Conservation (phyloP, 176 grass and related monocot genomes). For the Echinochloa phyllopogon region DNA sequence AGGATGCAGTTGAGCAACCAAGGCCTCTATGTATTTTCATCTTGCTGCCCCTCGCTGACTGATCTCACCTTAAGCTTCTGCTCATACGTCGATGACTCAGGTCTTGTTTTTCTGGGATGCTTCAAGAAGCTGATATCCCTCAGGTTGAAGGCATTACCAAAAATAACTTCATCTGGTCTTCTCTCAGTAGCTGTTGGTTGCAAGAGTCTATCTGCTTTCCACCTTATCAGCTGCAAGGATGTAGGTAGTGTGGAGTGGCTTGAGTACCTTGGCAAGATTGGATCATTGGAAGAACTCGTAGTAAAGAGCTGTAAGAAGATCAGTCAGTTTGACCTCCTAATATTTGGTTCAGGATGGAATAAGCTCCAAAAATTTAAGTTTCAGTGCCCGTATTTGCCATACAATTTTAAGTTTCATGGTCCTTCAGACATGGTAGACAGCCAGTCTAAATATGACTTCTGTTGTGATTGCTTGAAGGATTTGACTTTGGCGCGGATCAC, state of each 20-base stretch:
- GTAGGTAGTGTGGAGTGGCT: conserved; percentile 53
- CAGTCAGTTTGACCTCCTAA: conserved; percentile 43
- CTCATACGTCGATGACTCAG: not conserved
- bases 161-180: conserved; percentile 55
- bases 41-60: not conserved
- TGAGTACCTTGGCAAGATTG: conserved; percentile 48
- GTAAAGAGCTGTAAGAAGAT: conserved; percentile 35
- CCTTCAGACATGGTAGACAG: not conserved
- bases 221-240: conserved; percentile 52
- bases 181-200: conserved; percentile 57
- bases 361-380: conserved; percentile 59
- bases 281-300: conserved; percentile 50
- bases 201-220: conserved; percentile 52
- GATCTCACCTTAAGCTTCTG: conserved; percentile 5
- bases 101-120: not conserved
- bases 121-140: conserved; percentile 54
- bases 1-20: not conserved
- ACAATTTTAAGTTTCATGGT: not conserved
- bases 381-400: not conserved
- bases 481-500: conserved; percentile 41
- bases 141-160: conserved; percentile 46
- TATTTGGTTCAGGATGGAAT: conserved; percentile 26
- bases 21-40: conserved; percentile 8
- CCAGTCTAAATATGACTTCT: conserved; percentile 23
- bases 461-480: conserved; percentile 45